These are phyloP conservation scores for Tympanopsis confertula DNA, from an alignment of 2,329 filamentous ascomycete genomes.

Conservation along the genomic window DNA sequence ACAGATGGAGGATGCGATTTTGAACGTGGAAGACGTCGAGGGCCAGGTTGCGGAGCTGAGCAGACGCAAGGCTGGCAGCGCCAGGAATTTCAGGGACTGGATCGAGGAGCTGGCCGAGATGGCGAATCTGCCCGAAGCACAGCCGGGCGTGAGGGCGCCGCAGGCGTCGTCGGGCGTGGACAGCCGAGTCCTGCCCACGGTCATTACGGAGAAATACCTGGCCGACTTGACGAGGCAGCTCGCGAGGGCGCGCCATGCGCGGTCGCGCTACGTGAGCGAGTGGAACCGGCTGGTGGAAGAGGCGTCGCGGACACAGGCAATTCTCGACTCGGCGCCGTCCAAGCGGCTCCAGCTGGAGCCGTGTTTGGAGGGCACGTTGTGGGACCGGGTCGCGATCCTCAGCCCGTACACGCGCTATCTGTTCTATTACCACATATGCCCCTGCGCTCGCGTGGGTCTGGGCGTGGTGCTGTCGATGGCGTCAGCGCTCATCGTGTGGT, in stretches of 20 bases:
- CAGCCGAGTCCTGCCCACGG: conserved; percentile 49
- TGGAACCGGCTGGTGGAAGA: conserved; percentile 72
- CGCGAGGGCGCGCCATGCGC: conserved; percentile 70
- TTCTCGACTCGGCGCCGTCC: conserved; percentile 73
- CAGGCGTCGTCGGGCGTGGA: conserved; percentile 28
- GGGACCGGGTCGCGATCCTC: conserved; percentile 46
- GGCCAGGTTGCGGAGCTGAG: conserved; percentile 68
- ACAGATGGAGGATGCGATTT: conserved; percentile 72
- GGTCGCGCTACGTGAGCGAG: conserved; percentile 70
- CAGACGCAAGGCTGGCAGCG: conserved; percentile 70
- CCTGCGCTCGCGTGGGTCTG: conserved; percentile 49
- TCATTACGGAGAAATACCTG: conserved; percentile 87
- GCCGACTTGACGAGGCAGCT: conserved; percentile 79
- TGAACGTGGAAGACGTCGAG: conserved; percentile 71
- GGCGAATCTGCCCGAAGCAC: conserved; percentile 54
- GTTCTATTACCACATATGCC: conserved; percentile 62
- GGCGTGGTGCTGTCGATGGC: conserved; percentile 62
- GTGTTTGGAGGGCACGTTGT: conserved; percentile 39
- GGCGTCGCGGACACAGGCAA: conserved; percentile 65
- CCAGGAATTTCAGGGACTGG: conserved; percentile 75
- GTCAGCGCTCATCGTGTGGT: conserved; percentile 81
- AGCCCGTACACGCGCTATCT: conserved; percentile 76
- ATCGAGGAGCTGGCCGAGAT: conserved; percentile 86
- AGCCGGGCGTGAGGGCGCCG: conserved; percentile 27
- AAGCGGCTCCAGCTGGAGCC: conserved; percentile 65